Evolutionary conservation across 2,329 filamentous ascomycete genomes (phyloP), one percentile per base, ranked within the genome.

Genomic region (Corinectria fuckeliana): DNA sequence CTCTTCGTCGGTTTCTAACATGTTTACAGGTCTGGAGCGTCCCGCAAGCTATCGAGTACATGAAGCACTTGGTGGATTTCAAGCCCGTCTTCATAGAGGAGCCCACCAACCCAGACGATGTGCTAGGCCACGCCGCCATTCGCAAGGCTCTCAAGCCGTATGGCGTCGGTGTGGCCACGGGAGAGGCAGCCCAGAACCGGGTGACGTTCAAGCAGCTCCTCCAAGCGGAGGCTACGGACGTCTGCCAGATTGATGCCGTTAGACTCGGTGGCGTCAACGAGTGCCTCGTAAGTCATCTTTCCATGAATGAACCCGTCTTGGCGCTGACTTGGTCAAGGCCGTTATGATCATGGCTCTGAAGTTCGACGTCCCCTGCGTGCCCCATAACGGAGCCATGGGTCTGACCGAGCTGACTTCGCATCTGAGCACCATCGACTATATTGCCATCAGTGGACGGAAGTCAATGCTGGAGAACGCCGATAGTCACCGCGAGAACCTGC

Each of bases 51-150:
- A 92, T 96, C 69, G 86, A 85, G 62, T 92, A 94, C 81, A 96
- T 96, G 91, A 85, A 88, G 71, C 77, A 92, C 71, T 86, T 96
- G 49, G 86, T 85, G 54, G 88, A 92, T 69, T 96, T 93, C 81
- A 90, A 91, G 81, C 91, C 91, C 21, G 95, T 92, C 91, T 96
- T 96, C 79, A 96, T 96, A 73, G 93, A 96, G 80, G 93, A 97
- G 82, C 93, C 93, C 2, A 97, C 93, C 14, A 92, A 88, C 25
- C 93, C 93, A 9, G 93, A 96, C 72, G 93, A 96, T 74, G 88
- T 96, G 56, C 87, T 94, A 51, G 93, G 93, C 58, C 93, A 97
- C 82, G 91, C 91, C 72, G 88, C 91, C 3, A 88, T 96, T 69
- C 87, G 91, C 52, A 89, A 94, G 63, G 92, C 92, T 3, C 87